Conservation (phyloP, 345 rosid genomes). For the Rhodamnia argentea region DNA sequence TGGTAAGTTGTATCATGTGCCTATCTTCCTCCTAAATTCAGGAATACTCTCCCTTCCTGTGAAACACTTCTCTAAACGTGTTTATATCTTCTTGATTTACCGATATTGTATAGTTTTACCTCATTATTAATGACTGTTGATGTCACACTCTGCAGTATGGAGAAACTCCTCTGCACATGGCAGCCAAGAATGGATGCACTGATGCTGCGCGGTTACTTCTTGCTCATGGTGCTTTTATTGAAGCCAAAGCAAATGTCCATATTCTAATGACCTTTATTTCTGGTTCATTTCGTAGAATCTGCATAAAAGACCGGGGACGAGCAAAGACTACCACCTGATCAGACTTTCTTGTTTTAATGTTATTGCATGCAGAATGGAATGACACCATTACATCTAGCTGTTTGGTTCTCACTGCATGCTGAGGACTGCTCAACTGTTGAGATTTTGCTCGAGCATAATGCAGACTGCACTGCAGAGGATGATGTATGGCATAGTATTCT, state of each 20-base stretch:
- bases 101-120: background rate
- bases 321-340: background rate
- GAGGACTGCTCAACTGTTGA: conserved; percentile 72
- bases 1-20: conserved; percentile 24
- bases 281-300: background rate
- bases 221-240: conserved; percentile 73
- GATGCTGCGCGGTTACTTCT: conserved; percentile 79
- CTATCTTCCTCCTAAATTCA: background rate
- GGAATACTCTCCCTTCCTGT: background rate
- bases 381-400: conserved; percentile 97
- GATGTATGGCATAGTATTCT: conserved; percentile 30
- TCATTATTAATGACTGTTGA: background rate
- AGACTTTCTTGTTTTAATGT: background rate
- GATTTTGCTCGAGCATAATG: conserved; percentile 75
- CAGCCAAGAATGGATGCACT: conserved; percentile 88
- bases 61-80: background rate
- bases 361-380: conserved; percentile 76
- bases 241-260: conserved; percentile 86
- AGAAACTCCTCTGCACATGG: conserved; percentile 99
- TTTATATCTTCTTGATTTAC: background rate
- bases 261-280: conserved; percentile 5
- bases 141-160: conserved; percentile 53
- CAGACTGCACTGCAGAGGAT: conserved; percentile 87
- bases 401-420: conserved; percentile 81
- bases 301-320: background rate